Evolutionary conservation across 2,329 filamentous ascomycete species (phyloP), one percentile per base, ranked within the genome.

Genomic region (Fusarium temperatum): DNA sequence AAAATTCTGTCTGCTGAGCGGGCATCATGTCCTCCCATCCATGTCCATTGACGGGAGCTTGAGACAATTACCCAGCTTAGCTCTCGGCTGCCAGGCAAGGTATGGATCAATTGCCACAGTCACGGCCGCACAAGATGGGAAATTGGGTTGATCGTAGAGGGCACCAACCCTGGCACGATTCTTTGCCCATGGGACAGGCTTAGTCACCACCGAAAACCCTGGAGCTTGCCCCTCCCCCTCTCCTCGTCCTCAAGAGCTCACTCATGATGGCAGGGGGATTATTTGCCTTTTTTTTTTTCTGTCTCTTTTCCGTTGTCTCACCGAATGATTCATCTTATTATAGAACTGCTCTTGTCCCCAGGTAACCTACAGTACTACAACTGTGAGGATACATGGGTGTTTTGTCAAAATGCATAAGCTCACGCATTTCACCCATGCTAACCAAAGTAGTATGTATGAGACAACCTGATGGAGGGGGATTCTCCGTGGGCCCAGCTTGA

Each of bases 151-250:
- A 41, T 42, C 45, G 28, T 67, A 44, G 60, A 70, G 76, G 76
- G 76, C 75, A 78, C 57, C 76, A 78, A 77, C 76, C 76, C 76
- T 78, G 67, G 66, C 45, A 42, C 39, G 48, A 35, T 47, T 39
- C 36, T 55, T 41, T 55, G 51, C 15, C 15, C 51, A 53, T 53
- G 50, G 50, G 12, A 36, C 35, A 60, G 17, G 44, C 48, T 72
- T 67, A 72, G 68, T 68, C 66, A 73, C 63, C 65, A 47, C 44
- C 51, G 36, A 62, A 70, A 55, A 28, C 54, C 36, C 41, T 30
- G 39, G 18, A n/a, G 26, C 24, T 70, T 53, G 45, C 66, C 66
- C 70, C 70, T 71, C 70, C 54, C 70, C 66, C 66, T 68, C 48
- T 68, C 56, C 28, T 47, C 51, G 47, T 64, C 64, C 39, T 35